Evolutionary conservation across 305 asterid species (phyloP).

Genomic region (Rubia peregrina): DNA sequence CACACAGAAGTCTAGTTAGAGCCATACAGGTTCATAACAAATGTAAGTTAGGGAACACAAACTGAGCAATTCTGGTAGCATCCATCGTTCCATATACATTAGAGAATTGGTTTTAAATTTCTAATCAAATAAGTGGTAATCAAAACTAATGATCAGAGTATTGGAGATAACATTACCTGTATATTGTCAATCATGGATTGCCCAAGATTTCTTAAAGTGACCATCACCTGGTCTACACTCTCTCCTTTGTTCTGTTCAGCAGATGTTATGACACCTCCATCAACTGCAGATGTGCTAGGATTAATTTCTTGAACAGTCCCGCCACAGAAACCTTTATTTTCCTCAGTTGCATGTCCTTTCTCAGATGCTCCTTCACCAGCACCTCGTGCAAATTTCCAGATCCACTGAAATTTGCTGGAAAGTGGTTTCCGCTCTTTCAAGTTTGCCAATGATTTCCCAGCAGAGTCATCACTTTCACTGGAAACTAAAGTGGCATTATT

Average conservation of each 20-base stretch:
- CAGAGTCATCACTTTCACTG: conserved; percentile 28
- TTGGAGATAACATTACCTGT: conserved; percentile 48
- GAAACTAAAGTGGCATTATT: conserved; percentile 21
- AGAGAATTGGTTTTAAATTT: background rate
- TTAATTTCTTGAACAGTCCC: conserved; percentile 25
- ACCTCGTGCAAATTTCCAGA: conserved; percentile 67
- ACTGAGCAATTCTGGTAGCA: background rate
- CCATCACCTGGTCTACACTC: conserved; percentile 50
- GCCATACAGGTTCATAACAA: background rate
- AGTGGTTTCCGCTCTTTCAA: conserved; percentile 41
- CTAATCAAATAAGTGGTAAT: background rate
- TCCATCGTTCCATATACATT: background rate
- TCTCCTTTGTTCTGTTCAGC: conserved; percentile 51
- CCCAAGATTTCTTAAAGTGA: conserved; percentile 67
- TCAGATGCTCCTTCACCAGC: conserved; percentile 40
- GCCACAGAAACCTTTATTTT: conserved; percentile 25
- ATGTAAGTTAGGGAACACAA: background rate
- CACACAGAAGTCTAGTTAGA: conserved; percentile 16
- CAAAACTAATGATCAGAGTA: background rate
- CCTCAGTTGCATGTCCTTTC: conserved; percentile 32
- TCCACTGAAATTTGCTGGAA: conserved; percentile 62
- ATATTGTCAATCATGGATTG: conserved; percentile 84
- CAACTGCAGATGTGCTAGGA: conserved; percentile 19
- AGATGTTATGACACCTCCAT: conserved; percentile 27
- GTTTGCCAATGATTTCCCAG: conserved; percentile 25